phyloP scores from a whole-genome alignment of 192 early-diverging fungal genomes.

The Podila epigama region DNA sequence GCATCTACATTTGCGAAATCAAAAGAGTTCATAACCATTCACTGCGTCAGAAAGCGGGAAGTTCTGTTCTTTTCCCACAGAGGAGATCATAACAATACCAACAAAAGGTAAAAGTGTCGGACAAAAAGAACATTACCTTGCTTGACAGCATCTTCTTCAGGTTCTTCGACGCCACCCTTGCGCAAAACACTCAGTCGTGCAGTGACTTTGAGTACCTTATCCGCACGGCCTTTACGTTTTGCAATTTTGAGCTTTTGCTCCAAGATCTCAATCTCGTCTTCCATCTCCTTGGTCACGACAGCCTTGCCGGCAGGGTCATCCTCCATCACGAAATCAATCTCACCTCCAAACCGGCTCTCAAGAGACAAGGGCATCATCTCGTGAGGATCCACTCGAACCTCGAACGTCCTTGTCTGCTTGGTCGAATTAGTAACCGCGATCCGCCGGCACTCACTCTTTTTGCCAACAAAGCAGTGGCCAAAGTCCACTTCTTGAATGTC shows the following conservation, averaged over 20 bases:
- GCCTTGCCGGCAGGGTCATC: conserved; percentile 63
- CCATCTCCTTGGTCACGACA: conserved; percentile 70
- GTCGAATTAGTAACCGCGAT: conserved; percentile 87
- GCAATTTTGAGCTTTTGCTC: conserved; percentile 99
- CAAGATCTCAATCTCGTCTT: conserved; percentile 95
- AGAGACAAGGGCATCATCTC: conserved; percentile 58
- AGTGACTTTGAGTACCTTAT: conserved; percentile 86
- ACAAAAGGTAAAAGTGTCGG: too few species aligned
- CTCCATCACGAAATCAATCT: conserved; percentile 70
- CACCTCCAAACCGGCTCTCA: conserved; percentile 59
- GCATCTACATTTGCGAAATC: conserved; percentile 4
- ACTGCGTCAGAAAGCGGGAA: not conserved
- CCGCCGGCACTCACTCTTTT: conserved; percentile 59
- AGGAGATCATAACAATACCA: too few species aligned
- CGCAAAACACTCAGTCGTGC: conserved; percentile 79
- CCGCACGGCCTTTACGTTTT: conserved; percentile 81
- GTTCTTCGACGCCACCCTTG: conserved; percentile 35
- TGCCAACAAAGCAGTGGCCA: conserved; percentile 70
- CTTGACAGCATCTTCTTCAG: conserved; percentile 1
- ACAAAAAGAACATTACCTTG: conserved; percentile 19
- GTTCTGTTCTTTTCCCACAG: too few species aligned
- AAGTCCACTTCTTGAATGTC: conserved; percentile 78
- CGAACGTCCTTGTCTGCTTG: conserved; percentile 79
- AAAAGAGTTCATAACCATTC: not conserved
- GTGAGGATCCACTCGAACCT: conserved; percentile 75